Percentiles rank a stretch among this genome's conserved stretches.
These are phyloP conservation scores for Globisporangium rhizosaccharum DNA, from an alignment of 352 stramenopile species.

Conservation along the genomic window DNA sequence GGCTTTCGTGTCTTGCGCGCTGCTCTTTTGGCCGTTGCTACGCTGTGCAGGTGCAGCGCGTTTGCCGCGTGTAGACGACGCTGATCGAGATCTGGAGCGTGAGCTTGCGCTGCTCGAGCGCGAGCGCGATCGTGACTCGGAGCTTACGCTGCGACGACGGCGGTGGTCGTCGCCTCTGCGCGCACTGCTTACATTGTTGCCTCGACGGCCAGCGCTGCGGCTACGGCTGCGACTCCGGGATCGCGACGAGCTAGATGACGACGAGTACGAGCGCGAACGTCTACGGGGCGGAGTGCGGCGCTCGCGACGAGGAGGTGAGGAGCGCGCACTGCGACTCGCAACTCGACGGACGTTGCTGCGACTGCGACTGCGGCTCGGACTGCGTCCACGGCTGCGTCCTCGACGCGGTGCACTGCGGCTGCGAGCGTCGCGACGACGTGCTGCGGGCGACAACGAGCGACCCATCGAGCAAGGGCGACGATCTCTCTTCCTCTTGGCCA, in stretches of 20 bases:
- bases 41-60: not conserved
- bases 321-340: conserved; percentile 1
- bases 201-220: not conserved
- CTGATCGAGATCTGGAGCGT: conserved; percentile 15
- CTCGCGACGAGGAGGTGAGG: conserved; percentile 1
- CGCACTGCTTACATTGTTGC: not conserved
- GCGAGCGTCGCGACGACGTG: conserved; percentile 1
- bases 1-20: not conserved
- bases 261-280: conserved; percentile 17
- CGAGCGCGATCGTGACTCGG: conserved; percentile 1
- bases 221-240: conserved; percentile 12
- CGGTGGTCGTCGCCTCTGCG: not conserved
- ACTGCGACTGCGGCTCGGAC: conserved; percentile 4
- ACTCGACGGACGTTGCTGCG: not conserved
- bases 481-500: not conserved
- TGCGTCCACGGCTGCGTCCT: conserved; percentile 4
- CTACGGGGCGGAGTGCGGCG: not conserved
- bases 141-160: conserved; percentile 1
- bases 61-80: not conserved
- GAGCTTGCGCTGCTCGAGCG: conserved; percentile 6
- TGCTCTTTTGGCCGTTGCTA: not conserved
- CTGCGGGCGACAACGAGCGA: not conserved
- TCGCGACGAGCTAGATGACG: conserved; percentile 9
- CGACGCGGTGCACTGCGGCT: conserved; percentile 1
- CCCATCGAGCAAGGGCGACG: conserved; percentile 4